Conservation (phyloP, 176 grass and related monocot genomes). For the Ananas comosus region DNA sequence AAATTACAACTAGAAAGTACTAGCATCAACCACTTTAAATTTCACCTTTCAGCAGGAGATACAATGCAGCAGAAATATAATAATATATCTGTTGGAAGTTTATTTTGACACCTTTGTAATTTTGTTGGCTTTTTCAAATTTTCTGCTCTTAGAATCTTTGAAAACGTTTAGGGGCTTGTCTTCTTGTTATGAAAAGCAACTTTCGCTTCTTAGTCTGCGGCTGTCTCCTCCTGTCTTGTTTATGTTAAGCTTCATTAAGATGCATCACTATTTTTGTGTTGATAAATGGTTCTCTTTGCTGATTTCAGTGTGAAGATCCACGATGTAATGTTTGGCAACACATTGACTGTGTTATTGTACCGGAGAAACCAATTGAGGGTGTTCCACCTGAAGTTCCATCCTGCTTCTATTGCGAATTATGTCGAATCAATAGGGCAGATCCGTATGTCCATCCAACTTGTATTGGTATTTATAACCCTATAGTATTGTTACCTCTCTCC, state of each 20-base stretch:
- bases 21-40: background rate
- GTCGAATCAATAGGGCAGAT: constrained; percentile 76
- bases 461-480: background rate
- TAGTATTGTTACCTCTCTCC: background rate
- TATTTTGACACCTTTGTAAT: background rate
- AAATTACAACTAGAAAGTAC: background rate
- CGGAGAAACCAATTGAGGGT: constrained; percentile 44
- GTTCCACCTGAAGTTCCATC: constrained; percentile 40
- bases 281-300: constrained; percentile 9
- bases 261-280: background rate
- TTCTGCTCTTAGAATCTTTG: background rate
- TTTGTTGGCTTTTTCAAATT: background rate
- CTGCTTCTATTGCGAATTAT: constrained; percentile 71
- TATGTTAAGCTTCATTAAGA: background rate
- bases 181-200: background rate
- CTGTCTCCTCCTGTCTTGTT: constrained; percentile 11
- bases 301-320: constrained; percentile 67
- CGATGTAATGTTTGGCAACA: constrained; percentile 68
- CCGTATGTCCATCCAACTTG: constrained; percentile 46
- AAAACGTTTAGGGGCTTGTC: background rate
- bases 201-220: background rate
- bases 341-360: constrained; percentile 60
- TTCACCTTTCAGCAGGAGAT: background rate
- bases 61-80: background rate
- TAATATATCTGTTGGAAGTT: background rate